Evolutionary conservation across 345 rosid species (phyloP).

Genomic region (Eucalyptus marginata): DNA sequence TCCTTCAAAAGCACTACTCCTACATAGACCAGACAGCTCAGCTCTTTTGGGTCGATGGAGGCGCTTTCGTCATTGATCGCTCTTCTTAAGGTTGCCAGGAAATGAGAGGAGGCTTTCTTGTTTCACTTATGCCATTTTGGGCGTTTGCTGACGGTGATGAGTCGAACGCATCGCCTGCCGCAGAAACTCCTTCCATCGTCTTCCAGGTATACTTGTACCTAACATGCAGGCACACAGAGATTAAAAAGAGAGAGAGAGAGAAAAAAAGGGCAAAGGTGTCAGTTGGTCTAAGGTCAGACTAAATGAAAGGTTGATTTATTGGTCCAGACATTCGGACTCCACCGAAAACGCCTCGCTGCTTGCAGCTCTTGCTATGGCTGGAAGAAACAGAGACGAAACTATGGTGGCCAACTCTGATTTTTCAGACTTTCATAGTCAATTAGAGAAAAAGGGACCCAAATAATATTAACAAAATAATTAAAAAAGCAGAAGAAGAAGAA

Average conservation of each 20-base stretch:
- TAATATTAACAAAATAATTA: not conserved
- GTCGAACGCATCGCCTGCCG: not conserved
- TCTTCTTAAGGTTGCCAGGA: not conserved
- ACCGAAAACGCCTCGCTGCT: not conserved
- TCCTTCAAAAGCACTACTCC: too few relatives aligned
- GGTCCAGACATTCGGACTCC: not conserved
- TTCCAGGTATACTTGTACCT: not conserved
- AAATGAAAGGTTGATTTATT: not conserved
- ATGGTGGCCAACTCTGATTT: not conserved
- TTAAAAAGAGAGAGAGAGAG: too few relatives aligned
- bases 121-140: not conserved
- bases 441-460: not conserved
- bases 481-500: too few relatives aligned
- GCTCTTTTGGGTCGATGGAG: too few relatives aligned
- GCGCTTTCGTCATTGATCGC: accelerated
- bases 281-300: not conserved
- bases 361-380: not conserved
- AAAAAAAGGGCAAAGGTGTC: not conserved
- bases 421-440: not conserved
- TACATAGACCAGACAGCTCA: too few relatives aligned
- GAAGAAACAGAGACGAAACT: not conserved
- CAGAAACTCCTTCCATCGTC: not conserved
- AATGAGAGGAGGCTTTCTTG: not conserved
- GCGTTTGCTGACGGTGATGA: not conserved
- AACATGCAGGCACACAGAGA: too few relatives aligned